phyloP scores from a whole-genome alignment of 1,139 yeast species.

The Komagataea norvegica region DNA sequence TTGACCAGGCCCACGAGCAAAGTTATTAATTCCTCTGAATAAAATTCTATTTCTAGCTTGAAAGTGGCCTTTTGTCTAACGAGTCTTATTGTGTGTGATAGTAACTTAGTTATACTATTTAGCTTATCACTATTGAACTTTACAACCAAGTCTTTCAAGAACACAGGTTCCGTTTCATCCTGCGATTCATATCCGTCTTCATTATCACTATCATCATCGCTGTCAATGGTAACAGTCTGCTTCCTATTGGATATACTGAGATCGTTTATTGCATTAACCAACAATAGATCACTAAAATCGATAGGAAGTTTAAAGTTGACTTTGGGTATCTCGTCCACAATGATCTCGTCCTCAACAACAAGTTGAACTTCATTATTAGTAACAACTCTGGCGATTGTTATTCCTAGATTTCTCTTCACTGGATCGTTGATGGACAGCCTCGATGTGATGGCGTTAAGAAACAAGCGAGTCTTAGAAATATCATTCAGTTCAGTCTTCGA shows the following conservation, averaged over 20 bases:
- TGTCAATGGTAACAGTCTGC: slow-evolving; percentile 10
- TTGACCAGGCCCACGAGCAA: slow-evolving; percentile 43
- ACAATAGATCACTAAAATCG: slow-evolving; percentile 23
- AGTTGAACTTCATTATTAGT: slow-evolving; percentile 30
- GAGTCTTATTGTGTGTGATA: slow-evolving; percentile 29
- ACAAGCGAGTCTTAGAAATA: slow-evolving; percentile 25
- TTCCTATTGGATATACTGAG: slow-evolving; percentile 16
- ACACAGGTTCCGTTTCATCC: slow-evolving; percentile 28
- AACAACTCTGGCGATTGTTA: slow-evolving; percentile 34
- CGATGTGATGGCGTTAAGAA: slow-evolving; percentile 31
- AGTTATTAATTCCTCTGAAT: slow-evolving; percentile 43
- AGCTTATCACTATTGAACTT: slow-evolving; percentile 21
- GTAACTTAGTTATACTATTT: slow-evolving; percentile 20
- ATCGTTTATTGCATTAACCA: slow-evolving; percentile 12
- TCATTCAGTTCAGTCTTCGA: slow-evolving; percentile 12
- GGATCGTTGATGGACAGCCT: slow-evolving; percentile 28
- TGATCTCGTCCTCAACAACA: slow-evolving; percentile 28
- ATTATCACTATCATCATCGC: slow-evolving; percentile 16
- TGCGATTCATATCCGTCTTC: slow-evolving; percentile 21
- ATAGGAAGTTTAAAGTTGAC: slow-evolving; percentile 12
- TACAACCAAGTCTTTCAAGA: slow-evolving; percentile 33
- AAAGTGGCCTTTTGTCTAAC: slow-evolving; percentile 34
- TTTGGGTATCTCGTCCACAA: slow-evolving; percentile 17
- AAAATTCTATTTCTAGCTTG: slow-evolving; percentile 35
- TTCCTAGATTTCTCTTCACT: slow-evolving; percentile 31